Conservation (phyloP, 2,329 filamentous ascomycete genomes). For the Elsinoe ampelina region DNA sequence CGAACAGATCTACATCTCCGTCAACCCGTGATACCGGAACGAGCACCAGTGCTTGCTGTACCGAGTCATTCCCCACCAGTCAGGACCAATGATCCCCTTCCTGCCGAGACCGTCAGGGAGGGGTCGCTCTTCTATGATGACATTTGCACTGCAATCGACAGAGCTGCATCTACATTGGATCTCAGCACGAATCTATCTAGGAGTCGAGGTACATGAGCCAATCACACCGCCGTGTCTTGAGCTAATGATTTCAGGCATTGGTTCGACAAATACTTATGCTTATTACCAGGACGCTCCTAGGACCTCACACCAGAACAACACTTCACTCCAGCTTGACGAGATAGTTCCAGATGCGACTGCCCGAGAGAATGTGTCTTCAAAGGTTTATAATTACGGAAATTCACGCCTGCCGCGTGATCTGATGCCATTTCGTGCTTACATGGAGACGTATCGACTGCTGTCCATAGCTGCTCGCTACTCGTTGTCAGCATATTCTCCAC, state of each 20-base stretch:
- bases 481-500: constrained; percentile 60
- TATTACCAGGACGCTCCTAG: neutral
- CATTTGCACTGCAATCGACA: neutral
- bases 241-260: constrained; percentile 20
- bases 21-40: neutral
- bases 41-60: neutral
- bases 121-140: constrained; percentile 3
- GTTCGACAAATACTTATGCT: neutral
- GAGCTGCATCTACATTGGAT: neutral
- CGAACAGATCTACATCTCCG: neutral
- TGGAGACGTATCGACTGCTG: constrained; percentile 66
- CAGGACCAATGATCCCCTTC: neutral
- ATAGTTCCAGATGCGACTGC: constrained; percentile 24
- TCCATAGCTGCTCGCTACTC: constrained; percentile 73
- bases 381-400: constrained; percentile 71
- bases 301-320: constrained; percentile 25
- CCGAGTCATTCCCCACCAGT: neutral
- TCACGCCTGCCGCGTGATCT: constrained; percentile 61
- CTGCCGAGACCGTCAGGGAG: neutral
- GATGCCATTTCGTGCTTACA: constrained; percentile 59
- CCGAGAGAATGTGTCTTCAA: constrained; percentile 57
- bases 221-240: constrained; percentile 4
- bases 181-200: neutral
- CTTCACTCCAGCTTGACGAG: constrained; percentile 32
- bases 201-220: neutral